Evolutionary conservation across 495 filamentous ascomycete species (phyloP), one percentile per base, ranked within the genome.

Genomic region (Aspergillus olivimuriae): DNA sequence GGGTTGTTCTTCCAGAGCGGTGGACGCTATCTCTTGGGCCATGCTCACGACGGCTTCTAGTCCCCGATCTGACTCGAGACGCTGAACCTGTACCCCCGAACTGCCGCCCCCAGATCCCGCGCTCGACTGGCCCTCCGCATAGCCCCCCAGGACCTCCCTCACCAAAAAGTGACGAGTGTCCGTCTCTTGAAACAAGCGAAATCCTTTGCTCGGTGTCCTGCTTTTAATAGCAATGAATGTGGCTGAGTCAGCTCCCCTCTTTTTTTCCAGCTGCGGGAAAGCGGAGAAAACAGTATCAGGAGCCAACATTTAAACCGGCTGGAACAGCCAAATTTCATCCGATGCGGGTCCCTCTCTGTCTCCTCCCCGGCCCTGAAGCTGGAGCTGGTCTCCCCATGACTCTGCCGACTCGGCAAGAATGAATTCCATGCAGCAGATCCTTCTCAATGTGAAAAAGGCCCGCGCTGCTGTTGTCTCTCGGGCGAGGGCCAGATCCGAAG

Each of bases 371-470:
- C 35, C 32, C 24, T 50, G 43, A 47, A 47, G 47, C 51, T 45
- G 55, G 50, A 58, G 61, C 59, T 60, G 52, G 52, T 39, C 46
- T 52, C 52, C 51, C 45, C 42, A 57, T 62, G 59, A 48, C 48
- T 54, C 43, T 39, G 21, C 44, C 24, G 50, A 44, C 51, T 44
- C 43, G 51, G 11, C 6, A 28, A 70, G 53, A 33, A 70, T 70
- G 65, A 65, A 50, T 53, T 57, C 62, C 38, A 53, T 70, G 34
- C 46, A 52, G 36, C 60, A 70, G 46, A 42, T 61, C 41, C 46
- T 61, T 21, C 49, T 57, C 37, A 48, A 65, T 19, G 57, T 62
- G 47, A 60, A 62, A 46, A 61, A 56, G 48, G 53, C 61, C 43
- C 61, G 63, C 52, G 60, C 61, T 49, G 56, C 57, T 34, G 54